phyloP scores from a whole-genome alignment of 495 filamentous ascomycete species.

The Penicillium fimorum region DNA sequence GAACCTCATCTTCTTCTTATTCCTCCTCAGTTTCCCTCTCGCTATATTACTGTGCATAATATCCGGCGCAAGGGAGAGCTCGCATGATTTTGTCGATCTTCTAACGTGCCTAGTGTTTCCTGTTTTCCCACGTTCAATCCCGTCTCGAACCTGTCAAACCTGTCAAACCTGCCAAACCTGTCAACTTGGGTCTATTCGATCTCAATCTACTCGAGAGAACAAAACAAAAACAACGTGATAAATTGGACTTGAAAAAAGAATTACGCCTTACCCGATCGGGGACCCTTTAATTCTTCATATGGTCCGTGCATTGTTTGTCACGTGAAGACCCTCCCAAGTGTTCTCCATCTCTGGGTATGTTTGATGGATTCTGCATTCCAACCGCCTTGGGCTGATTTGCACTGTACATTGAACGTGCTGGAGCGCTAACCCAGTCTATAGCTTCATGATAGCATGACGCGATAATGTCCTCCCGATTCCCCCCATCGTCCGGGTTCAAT shows the following conservation, averaged over 20 bases:
- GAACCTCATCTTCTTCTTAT: background rate
- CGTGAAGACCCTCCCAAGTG: constrained; percentile 8
- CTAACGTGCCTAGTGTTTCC: background rate
- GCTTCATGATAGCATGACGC: constrained; percentile 42
- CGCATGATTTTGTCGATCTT: constrained; percentile 7
- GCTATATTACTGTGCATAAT: too few species aligned
- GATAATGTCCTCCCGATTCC: constrained; percentile 51
- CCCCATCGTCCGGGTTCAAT: constrained; percentile 48
- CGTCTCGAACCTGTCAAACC: background rate
- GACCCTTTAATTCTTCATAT: constrained; percentile 1
- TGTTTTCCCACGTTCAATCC: background rate
- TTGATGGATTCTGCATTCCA: constrained; percentile 9
- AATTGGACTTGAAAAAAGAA: background rate
- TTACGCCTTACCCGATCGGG: constrained; percentile 8
- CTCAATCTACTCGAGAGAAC: background rate
- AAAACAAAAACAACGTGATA: background rate
- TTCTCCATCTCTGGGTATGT: constrained; percentile 8
- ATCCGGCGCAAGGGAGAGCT: constrained; percentile 6
- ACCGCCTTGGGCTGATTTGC: constrained; percentile 2
- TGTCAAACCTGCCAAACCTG: background rate
- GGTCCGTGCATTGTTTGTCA: constrained; percentile 9
- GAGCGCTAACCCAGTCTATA: constrained; percentile 10
- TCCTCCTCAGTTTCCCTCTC: background rate
- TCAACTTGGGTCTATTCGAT: background rate
- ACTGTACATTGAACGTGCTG: constrained; percentile 3